phyloP scores from a whole-genome alignment of 1,284 basidiomycete genomes.

The Austroboletus rostrupii region DNA sequence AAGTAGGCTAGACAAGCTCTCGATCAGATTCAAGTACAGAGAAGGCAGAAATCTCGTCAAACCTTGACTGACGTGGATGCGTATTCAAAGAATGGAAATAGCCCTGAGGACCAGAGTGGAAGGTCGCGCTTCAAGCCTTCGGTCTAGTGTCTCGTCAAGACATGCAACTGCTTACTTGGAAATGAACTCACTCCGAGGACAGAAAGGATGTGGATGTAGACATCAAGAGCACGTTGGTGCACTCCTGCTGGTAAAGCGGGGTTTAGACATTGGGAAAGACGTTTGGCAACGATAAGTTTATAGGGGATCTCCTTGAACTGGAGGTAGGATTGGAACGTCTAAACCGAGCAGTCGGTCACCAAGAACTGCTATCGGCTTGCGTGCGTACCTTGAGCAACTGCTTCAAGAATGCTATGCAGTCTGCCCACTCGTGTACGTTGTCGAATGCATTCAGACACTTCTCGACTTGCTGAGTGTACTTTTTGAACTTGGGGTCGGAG shows the following conservation, averaged over 20 bases:
- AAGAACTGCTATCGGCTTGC: neutral
- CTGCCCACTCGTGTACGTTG: slow-evolving; percentile 98
- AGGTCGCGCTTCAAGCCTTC: slow-evolving; percentile 89
- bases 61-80: slow-evolving; percentile 93
- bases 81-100: slow-evolving; percentile 98
- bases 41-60: slow-evolving; percentile 14
- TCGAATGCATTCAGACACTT: slow-evolving; percentile 92
- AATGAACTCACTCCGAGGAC: slow-evolving; percentile 75
- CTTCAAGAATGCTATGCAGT: slow-evolving; percentile 97
- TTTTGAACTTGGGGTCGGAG: slow-evolving; percentile 93
- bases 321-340: slow-evolving; percentile 90
- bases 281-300: slow-evolving; percentile 92
- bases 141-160: slow-evolving; percentile 45
- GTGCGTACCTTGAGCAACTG: slow-evolving; percentile 78
- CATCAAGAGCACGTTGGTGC: slow-evolving; percentile 93
- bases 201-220: slow-evolving; percentile 88
- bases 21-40: neutral
- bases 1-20: slow-evolving; percentile 54
- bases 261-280: slow-evolving; percentile 94
- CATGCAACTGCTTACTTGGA: neutral
- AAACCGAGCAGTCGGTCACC: slow-evolving; percentile 4
- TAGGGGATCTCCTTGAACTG: slow-evolving; percentile 94
- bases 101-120: slow-evolving; percentile 90
- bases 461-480: slow-evolving; percentile 89
- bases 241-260: slow-evolving; percentile 96